Base-by-base conservation (phyloP, 1,284 basidiomycete species). In the Ustilago sp. region DNA sequence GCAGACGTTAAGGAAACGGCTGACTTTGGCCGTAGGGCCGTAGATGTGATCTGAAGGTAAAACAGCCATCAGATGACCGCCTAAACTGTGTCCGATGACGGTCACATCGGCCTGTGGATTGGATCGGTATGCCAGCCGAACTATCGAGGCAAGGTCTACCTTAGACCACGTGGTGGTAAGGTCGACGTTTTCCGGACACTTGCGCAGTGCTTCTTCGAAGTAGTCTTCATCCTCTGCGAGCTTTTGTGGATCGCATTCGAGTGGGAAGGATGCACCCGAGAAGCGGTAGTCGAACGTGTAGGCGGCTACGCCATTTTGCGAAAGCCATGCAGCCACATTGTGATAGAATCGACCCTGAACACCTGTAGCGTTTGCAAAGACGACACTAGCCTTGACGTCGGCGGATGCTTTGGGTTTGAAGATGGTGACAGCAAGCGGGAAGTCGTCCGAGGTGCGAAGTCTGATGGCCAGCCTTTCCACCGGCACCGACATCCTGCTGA, bases 231-330 rank as follows among this genome's bases (percentile, higher is more conserved):
- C 76, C 38, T 72, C 60, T 9, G 73, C 64, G 8, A 82, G 70
- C 50, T 65, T 75, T 12, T 34, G 48, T 4, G 74, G 58, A n/a
- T 70, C 72, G n/a, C 34, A 57, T 19, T 77, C 65, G 28, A 65
- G 59, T 8, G 81, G 81, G 38, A 82, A 80, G 7, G 77, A 80
- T 6, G 63, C 58, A 8, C 81, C 81, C 1, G 74, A 73, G 41
- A 62, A 82, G 45, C 80, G 71, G 28, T 77, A 82, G 74, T 82
- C 81, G 58, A 81, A 80, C 0, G 81, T 82, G 45, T 69, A 76
- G 13, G 76, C 75, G 9, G 66, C 74, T 0, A 82, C 64, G n/a
- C 80, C 81, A 32, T 80, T 68, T 8, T 55, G 52, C 1, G 77
- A 58, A 17, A 82, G 74, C 67, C 69, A 81, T 0, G 57, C 41